Evolutionary conservation across 2,329 filamentous ascomycete species (phyloP).

Genomic region (Paecilomyces fulvus): DNA sequence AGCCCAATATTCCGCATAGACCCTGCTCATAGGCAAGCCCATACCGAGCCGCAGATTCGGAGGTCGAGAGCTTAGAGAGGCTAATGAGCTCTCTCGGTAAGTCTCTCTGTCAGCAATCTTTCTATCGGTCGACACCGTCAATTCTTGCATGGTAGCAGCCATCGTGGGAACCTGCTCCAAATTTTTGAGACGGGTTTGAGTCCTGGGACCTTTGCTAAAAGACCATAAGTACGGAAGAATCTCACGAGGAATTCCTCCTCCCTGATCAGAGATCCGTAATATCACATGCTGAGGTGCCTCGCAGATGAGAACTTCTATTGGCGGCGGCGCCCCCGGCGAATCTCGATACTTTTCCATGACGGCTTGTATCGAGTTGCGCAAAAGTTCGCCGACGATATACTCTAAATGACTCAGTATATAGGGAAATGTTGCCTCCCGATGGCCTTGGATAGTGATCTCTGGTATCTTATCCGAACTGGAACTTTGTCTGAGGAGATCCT

Average conservation of each 20-base stretch:
- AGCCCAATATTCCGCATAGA: constrained; percentile 98
- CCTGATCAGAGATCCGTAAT: constrained; percentile 89
- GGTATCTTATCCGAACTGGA: constrained; percentile 69
- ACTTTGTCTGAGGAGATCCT: constrained; percentile 63
- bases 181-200: constrained; percentile 70
- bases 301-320: constrained; percentile 90
- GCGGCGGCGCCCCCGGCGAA: constrained; percentile 50
- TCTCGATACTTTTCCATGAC: constrained; percentile 66
- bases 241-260: constrained; percentile 80
- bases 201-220: constrained; percentile 85
- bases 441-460: constrained; percentile 72
- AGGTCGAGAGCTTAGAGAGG: constrained; percentile 70
- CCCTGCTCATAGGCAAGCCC: constrained; percentile 83
- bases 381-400: constrained; percentile 91
- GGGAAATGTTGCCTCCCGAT: constrained; percentile 83
- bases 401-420: constrained; percentile 95
- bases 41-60: constrained; percentile 85
- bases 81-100: constrained; percentile 57
- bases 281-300: constrained; percentile 93
- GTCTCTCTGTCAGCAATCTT: constrained; percentile 24
- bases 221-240: constrained; percentile 90
- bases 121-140: constrained; percentile 43
- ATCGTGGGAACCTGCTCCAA: constrained; percentile 79
- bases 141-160: constrained; percentile 86
- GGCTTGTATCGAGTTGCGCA: constrained; percentile 91